A percentile compares a stretch with the other conserved stretches of the same genome.
These are phyloP conservation scores for Aeschynomene evenia DNA, from an alignment of 306 rosid species.

Conservation along the genomic window DNA sequence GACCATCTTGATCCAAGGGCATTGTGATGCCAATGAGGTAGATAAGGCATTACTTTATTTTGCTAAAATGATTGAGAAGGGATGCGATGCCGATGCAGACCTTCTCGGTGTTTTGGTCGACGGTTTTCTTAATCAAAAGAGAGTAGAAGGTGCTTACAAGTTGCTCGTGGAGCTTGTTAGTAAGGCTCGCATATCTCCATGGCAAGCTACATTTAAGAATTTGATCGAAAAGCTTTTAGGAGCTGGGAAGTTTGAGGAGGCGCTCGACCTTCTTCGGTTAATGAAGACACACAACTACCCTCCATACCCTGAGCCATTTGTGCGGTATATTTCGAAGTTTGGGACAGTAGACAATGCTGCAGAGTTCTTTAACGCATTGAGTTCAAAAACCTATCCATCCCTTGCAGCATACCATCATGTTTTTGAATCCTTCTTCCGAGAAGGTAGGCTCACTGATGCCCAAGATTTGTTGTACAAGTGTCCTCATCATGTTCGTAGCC, in stretches of 20 bases:
- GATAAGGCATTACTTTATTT: slow-evolving; percentile 58
- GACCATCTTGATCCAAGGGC: slow-evolving; percentile 87
- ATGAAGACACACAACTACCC: slow-evolving; percentile 70
- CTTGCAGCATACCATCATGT: slow-evolving; percentile 49
- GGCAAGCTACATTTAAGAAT: slow-evolving; percentile 76
- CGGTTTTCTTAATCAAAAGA: slow-evolving; percentile 55
- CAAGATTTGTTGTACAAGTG: slow-evolving; percentile 72
- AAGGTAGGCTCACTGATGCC: slow-evolving; percentile 73
- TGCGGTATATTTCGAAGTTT: slow-evolving; percentile 53
- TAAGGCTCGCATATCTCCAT: slow-evolving; percentile 47
- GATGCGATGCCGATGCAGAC: slow-evolving; percentile 58
- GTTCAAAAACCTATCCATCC: slow-evolving; percentile 57
- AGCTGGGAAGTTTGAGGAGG: slow-evolving; percentile 65
- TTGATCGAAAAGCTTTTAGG: slow-evolving; percentile 54
- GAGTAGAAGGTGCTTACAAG: slow-evolving; percentile 60
- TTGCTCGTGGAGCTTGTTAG: slow-evolving; percentile 55
- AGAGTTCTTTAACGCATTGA: slow-evolving; percentile 57
- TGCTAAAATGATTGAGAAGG: slow-evolving; percentile 62
- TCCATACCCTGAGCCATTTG: slow-evolving; percentile 64
- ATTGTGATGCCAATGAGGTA: slow-evolving; percentile 61
- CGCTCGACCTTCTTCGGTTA: slow-evolving; percentile 57
- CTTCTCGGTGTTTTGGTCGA: slow-evolving; percentile 60
- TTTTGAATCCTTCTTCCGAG: slow-evolving; percentile 58
- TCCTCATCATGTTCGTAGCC: slow-evolving; percentile 69
- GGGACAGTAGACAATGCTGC: slow-evolving; percentile 75